Percentiles rank a stretch among this genome's conserved stretches.
Evolutionary conservation across 345 rosid species (phyloP).

Genomic region (Aethionema arabicum): DNA sequence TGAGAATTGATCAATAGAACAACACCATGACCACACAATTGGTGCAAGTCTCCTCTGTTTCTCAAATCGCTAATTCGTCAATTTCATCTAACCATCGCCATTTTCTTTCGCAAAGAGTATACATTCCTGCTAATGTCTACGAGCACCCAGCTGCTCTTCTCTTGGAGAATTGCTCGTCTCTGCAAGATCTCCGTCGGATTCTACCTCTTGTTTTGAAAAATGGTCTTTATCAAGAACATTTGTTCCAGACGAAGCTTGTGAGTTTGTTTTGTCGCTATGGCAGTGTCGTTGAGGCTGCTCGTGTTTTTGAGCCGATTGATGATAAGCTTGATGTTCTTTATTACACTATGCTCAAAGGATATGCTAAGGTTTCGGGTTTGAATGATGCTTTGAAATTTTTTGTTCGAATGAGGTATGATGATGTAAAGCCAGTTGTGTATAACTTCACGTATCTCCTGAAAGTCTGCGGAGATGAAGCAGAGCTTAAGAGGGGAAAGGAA

Average conservation of each 20-base stretch:
- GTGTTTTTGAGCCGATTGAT: conserved; percentile 66
- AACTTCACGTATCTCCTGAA: conserved; percentile 74
- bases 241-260: conserved; percentile 78
- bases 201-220: conserved; percentile 63
- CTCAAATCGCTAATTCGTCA: conserved; percentile 7
- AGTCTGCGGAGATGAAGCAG: conserved; percentile 57
- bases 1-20: conserved; percentile 1
- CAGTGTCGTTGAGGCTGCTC: conserved; percentile 59
- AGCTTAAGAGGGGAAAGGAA: conserved; percentile 58
- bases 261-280: conserved; percentile 75
- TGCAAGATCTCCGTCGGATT: conserved; percentile 56
- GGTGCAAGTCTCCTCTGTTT: conserved; percentile 12
- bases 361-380: conserved; percentile 50
- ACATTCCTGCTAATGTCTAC: conserved; percentile 69
- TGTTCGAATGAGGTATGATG: conserved; percentile 59
- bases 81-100: conserved; percentile 34
- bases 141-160: conserved; percentile 75
- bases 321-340: conserved; percentile 62
- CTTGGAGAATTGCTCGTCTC: conserved; percentile 62
- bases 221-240: conserved; percentile 55
- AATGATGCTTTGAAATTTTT: conserved; percentile 52
- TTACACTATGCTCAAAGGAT: conserved; percentile 83
- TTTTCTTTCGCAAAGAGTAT: conserved; percentile 48
- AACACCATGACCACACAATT: conserved; percentile 28
- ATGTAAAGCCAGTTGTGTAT: conserved; percentile 61